phyloP scores from a whole-genome alignment of 768 basidiomycete species.

The Glaciozyma martinii region DNA sequence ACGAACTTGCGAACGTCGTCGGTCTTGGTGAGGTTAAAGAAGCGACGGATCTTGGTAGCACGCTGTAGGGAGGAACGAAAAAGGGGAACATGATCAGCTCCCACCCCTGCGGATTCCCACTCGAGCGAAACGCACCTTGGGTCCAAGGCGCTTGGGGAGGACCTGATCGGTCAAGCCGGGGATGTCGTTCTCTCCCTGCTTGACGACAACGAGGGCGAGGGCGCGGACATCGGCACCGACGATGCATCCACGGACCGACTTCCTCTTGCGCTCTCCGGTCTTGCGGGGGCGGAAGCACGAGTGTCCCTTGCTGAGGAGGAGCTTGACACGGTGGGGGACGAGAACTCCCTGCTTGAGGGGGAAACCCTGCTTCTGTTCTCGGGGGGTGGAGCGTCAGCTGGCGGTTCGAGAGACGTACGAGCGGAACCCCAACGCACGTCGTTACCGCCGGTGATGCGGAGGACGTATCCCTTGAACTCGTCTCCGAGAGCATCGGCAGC shows the following conservation, averaged over 20 bases:
- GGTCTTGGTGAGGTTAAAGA: slow-evolving; percentile 96
- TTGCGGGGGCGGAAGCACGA: slow-evolving; percentile 93
- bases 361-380: slow-evolving; percentile 69
- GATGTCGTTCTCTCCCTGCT: slow-evolving; percentile 81
- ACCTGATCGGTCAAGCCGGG: slow-evolving; percentile 84
- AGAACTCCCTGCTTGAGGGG: slow-evolving; percentile 99
- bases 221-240: slow-evolving; percentile 94
- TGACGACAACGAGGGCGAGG: slow-evolving; percentile 85
- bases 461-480: slow-evolving; percentile 93
- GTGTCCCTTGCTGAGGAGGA: slow-evolving; percentile 92
- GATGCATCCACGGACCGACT: slow-evolving; percentile 97
- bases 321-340: slow-evolving; percentile 80
- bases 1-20: slow-evolving; percentile 99
- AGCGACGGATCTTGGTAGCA: slow-evolving; percentile 89
- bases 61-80: slow-evolving; percentile 3
- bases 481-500: slow-evolving; percentile 81
- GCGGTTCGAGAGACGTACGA: background rate
- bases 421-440: slow-evolving; percentile 46
- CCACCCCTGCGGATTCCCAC: background rate
- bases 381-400: background rate
- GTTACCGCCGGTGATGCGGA: slow-evolving; percentile 95
- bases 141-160: slow-evolving; percentile 89
- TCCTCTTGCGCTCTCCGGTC: slow-evolving; percentile 92
- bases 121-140: slow-evolving; percentile 52
- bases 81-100: background rate